Percentiles rank a stretch among this genome's conserved stretches.
phyloP scores from a whole-genome alignment of 768 basidiomycete species.

The Lactarius sp. region DNA sequence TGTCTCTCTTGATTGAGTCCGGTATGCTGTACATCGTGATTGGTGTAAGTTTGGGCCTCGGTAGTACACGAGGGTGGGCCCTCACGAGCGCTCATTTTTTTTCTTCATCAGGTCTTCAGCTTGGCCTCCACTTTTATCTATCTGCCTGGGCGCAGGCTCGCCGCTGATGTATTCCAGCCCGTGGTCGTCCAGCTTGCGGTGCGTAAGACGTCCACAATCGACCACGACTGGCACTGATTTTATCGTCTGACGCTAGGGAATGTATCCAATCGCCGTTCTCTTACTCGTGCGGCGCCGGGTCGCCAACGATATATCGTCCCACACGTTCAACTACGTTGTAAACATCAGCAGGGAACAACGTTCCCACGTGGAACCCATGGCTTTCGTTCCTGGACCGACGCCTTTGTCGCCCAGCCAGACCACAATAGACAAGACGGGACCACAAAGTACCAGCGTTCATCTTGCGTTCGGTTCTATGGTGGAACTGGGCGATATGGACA shows the following conservation, averaged over 20 bases:
- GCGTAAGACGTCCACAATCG: background rate
- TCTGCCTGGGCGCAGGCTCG: background rate
- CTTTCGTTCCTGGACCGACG: background rate
- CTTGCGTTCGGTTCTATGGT: background rate
- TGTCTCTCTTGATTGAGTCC: constrained; percentile 7
- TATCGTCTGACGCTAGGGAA: background rate
- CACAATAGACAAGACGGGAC: background rate
- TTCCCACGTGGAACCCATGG: background rate
- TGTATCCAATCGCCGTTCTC: constrained; percentile 11
- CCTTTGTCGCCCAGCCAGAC: background rate
- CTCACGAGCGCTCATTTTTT: no score
- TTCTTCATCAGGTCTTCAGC: background rate
- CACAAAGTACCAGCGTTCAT: background rate
- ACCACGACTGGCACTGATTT: background rate
- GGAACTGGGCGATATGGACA: background rate
- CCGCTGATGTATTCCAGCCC: background rate
- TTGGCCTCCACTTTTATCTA: background rate
- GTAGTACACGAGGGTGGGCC: background rate
- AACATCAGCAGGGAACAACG: background rate
- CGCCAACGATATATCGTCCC: background rate
- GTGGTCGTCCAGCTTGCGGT: constrained; percentile 9
- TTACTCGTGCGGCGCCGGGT: background rate
- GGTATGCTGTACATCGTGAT: constrained; percentile 12
- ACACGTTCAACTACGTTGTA: background rate
- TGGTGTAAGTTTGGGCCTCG: background rate